Conservation (phyloP, 768 basidiomycete species). For the Mycena leptocephala region DNA sequence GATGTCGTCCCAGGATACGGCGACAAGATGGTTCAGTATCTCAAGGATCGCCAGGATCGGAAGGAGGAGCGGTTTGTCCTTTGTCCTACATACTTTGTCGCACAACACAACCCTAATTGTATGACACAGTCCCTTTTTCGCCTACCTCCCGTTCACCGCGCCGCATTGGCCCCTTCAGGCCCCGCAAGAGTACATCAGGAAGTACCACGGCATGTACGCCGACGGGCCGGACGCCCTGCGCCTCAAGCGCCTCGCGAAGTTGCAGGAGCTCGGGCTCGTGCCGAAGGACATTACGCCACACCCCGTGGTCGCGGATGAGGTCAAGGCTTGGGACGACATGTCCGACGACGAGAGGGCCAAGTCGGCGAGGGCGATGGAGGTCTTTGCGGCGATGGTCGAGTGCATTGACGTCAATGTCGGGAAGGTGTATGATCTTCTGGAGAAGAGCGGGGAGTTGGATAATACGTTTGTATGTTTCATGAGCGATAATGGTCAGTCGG, state of each 20-base stretch:
- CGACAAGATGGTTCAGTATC: slow-evolving; percentile 21
- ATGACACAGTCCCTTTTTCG: slow-evolving; percentile 6
- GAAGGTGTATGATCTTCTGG: slow-evolving; percentile 7
- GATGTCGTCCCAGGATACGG: not conserved
- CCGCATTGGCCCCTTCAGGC: slow-evolving; percentile 22
- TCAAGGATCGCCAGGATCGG: slow-evolving; percentile 6
- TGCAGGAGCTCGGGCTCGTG: slow-evolving; percentile 12
- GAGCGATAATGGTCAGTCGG: not conserved
- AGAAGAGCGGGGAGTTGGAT: slow-evolving; percentile 13
- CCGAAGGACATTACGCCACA: not conserved
- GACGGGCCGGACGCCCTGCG: slow-evolving; percentile 12
- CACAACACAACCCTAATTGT: not conserved
- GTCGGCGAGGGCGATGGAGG: slow-evolving; percentile 15
- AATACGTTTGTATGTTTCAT: slow-evolving; percentile 7
- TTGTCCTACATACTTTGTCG: not conserved
- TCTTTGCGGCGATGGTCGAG: slow-evolving; percentile 18
- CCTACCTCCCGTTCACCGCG: slow-evolving; percentile 20
- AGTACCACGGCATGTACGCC: slow-evolving; percentile 12
- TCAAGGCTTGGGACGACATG: slow-evolving; percentile 4
- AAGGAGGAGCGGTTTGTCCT: slow-evolving; percentile 18
- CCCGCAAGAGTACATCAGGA: slow-evolving; percentile 5
- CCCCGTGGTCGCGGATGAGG: slow-evolving; percentile 1
- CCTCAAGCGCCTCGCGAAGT: slow-evolving; percentile 4
- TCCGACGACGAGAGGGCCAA: not conserved
- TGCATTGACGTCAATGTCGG: slow-evolving; percentile 14